Conservation (phyloP, 371 early-diverging fungal species). For the Syncephalastrum monosporum region DNA sequence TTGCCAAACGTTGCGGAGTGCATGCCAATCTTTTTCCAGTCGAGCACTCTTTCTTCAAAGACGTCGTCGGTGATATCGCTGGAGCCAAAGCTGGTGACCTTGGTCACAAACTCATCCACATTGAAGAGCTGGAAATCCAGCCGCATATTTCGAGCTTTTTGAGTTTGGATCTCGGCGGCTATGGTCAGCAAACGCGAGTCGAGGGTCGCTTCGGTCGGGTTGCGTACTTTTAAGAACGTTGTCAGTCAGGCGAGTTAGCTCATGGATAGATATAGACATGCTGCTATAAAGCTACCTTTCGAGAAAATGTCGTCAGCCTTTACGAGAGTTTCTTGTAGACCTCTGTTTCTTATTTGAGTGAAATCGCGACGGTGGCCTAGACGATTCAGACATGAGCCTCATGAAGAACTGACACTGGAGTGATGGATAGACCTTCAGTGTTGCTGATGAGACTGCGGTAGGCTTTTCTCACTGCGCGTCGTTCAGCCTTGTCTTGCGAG, state of each 20-base stretch:
- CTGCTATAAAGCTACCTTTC: conserved; percentile 23
- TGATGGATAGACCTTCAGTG: conserved; percentile 41
- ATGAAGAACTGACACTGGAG: neutral
- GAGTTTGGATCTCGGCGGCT: conserved; percentile 73
- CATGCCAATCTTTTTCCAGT: conserved; percentile 70
- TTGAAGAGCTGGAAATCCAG: conserved; percentile 71
- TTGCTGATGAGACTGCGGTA: conserved; percentile 51
- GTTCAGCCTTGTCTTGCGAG: conserved; percentile 47
- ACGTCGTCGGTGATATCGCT: conserved; percentile 3
- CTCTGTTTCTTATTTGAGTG: conserved; percentile 42
- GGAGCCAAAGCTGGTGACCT: conserved; percentile 49
- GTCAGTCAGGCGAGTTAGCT: neutral
- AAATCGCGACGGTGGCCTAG: conserved; percentile 53
- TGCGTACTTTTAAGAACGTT: conserved; percentile 36
- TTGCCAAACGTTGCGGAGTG: conserved; percentile 53
- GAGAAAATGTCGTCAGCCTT: conserved; percentile 59
- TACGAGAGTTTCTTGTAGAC: conserved; percentile 45
- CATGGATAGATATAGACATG: no score
- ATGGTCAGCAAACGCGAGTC: conserved; percentile 77
- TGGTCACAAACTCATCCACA: conserved; percentile 69
- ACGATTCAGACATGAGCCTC: neutral
- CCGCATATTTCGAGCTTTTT: conserved; percentile 75
- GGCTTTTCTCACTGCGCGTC: conserved; percentile 45
- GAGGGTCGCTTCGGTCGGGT: conserved; percentile 85
- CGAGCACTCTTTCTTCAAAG: conserved; percentile 23